Percentiles rank a stretch among this genome's conserved stretches.
phyloP scores from a whole-genome alignment of 371 early-diverging fungal genomes.

The Nematocida major region DNA sequence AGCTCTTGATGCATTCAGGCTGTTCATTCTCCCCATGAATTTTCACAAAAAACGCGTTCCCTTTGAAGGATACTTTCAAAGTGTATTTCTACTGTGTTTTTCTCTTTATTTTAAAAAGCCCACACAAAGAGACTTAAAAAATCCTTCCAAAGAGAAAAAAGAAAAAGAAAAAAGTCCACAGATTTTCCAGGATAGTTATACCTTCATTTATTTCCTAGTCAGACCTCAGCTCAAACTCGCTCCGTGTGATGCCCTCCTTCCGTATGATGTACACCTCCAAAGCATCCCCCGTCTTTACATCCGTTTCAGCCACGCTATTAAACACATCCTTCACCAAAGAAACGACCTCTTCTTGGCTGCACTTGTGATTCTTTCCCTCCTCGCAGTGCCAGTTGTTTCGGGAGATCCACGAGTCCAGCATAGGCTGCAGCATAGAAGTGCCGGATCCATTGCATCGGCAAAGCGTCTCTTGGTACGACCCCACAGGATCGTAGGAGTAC shows the following conservation, averaged over 20 bases:
- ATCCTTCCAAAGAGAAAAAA: no score
- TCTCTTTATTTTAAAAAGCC: no score
- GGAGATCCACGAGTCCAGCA: constrained; percentile 85
- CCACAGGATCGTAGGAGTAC: constrained; percentile 88
- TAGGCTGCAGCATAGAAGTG: constrained; percentile 83
- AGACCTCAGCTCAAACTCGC: constrained; percentile 70
- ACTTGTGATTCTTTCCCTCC: constrained; percentile 15
- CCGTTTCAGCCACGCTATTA: constrained; percentile 90
- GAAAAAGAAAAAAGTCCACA: no score
- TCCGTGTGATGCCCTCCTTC: constrained; percentile 71
- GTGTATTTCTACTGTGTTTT: no score
- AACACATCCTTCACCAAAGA: constrained; percentile 86
- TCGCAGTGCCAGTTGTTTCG: constrained; percentile 62
- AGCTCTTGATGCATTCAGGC: no score
- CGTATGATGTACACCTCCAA: constrained; percentile 82
- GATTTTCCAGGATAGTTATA: no score
- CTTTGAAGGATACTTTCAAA: no score
- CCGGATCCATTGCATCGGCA: constrained; percentile 82
- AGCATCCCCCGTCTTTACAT: constrained; percentile 95
- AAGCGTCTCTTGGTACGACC: constrained; percentile 75
- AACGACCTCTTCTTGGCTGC: constrained; percentile 67
- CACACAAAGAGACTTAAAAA: no score
- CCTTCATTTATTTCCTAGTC: constrained; percentile 66
- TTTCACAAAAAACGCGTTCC: no score
- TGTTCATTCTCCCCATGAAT: no score